Evolutionary conservation across 176 grass and related monocot genomes (phyloP).

Genomic region (Aegilops umbellulata): DNA sequence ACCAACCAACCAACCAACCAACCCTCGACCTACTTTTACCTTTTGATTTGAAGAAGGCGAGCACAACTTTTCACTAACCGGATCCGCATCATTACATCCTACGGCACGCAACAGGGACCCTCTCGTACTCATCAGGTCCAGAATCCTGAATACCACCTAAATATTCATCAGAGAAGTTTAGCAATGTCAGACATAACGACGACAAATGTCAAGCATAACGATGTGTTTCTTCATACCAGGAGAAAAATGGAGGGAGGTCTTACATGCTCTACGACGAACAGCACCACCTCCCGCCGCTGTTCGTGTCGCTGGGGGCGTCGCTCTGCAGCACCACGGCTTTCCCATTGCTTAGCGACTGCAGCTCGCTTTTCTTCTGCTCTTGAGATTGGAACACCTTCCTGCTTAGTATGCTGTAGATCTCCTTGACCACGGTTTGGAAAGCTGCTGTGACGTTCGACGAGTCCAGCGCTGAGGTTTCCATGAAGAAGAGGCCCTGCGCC

Average conservation of each 20-base stretch:
- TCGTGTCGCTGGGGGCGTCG: constrained; percentile 38
- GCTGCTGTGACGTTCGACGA: constrained; percentile 74
- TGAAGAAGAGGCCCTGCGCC: constrained; percentile 74
- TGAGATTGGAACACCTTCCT: constrained; percentile 85
- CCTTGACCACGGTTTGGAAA: constrained; percentile 76
- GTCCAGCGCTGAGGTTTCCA: constrained; percentile 85
- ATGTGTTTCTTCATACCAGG: neutral
- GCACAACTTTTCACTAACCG: constrained; percentile 40
- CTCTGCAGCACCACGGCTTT: constrained; percentile 65
- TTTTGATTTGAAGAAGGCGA: constrained; percentile 20
- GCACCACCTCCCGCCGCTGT: constrained; percentile 48
- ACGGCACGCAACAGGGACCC: neutral
- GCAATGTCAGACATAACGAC: neutral
- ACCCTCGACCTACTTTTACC: constrained; percentile 21
- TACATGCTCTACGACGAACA: constrained; percentile 79
- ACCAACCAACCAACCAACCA: constrained; percentile 11
- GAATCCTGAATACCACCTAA: neutral
- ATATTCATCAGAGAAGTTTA: neutral
- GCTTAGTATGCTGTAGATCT: constrained; percentile 85
- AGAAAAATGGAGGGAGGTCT: neutral
- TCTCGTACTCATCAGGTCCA: constrained; percentile 13
- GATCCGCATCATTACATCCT: constrained; percentile 20
- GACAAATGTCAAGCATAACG: neutral
- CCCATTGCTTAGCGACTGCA: constrained; percentile 54
- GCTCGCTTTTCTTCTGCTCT: constrained; percentile 70